Base-by-base conservation (phyloP, 768 basidiomycete species). In the Phanerodontia chrysosporium region DNA sequence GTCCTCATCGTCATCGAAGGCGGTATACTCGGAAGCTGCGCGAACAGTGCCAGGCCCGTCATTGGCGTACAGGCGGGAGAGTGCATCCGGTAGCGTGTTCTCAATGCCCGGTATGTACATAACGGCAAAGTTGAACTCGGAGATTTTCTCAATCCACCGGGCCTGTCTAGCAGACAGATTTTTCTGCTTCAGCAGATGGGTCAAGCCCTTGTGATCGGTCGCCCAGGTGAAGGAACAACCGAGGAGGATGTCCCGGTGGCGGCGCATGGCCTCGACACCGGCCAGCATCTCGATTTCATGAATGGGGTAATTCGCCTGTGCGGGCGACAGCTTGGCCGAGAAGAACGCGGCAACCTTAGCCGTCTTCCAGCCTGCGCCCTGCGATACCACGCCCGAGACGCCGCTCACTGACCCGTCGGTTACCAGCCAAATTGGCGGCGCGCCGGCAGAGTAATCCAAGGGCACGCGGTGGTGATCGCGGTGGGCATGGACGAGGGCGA, bases 271-370 rank as follows among this genome's bases (percentile, higher is more conserved):
- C 45, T 79, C 74, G 0, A 80, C 22, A 0, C 72, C 70, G 1
- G 70, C 69, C 18, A 73, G 52, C 21, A 71, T 58, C 44, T 79
- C 77, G 9, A 72, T 63, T 58, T 78, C 76, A 55, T 74, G 73
- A 0, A 75, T 73, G 21, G 73, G 69, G 51, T 79, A 78, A 42
- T 69, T 67, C 25, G 61, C 59, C 53, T 72, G 69, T 1, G 69
- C 65, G 0, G 64, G 27, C 7, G 59, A 64, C 21, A 72, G 63
- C 45, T 73, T 73, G 18, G 59, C 67, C 0, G 65, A 73, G 57
- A 60, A 69, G 52, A 72, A 72, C 1, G 63, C 67, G 2, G 67
- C 62, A n/a, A 66, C 56, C 10, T 54, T 29, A 1, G 62, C 63
- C 0, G 57, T 65, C 7, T 60, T 24, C 3, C 57, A 27, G 12